Evolutionary conservation across 768 basidiomycete genomes (phyloP), one percentile per base, ranked within the genome.

Genomic region (Lactifluus echinatus): DNA sequence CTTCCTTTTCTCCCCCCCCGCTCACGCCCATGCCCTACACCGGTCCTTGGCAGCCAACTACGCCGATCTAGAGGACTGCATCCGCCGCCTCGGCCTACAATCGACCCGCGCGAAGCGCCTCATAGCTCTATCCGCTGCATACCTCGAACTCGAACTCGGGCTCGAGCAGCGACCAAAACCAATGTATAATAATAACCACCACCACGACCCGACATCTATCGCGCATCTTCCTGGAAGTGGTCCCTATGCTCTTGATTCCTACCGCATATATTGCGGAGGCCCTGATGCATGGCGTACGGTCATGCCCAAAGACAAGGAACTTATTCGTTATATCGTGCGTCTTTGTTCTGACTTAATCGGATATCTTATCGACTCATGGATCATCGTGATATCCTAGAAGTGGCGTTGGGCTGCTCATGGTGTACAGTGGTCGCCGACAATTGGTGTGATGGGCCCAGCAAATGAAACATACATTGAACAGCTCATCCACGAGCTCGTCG

Each of bases 401-500:
- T 89, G 85, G 86, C 81, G 80, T 66, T 88, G 86, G 86, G 85
- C 85, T 1, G 72, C 74, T 33, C 70, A 74, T 31, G 79, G 82
- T 52, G 69, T 72, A 56, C 65, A 75, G 55, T 85, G 83, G 83
- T 70, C 70, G 28, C 74, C 82, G 0, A 70, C 64, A 8, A 50
- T 61, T 23, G 83, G 82, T 0, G 72, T 73, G 4, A 61, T 75
- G 4, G 68, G 74, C 7, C 45, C 51, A 6, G 55, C 62, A 33
- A 57, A 47, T 24, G 57, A 53, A 37, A 39, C 39, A 1, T 62
- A 63, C 33, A 39, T 57, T 4, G 62, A 63, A 23, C 45, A 48
- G 34, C 56, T 63, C 47, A 61, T 63, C 15, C 42, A 48, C 31
- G 53, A 63, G 23, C 50, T 63, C 23, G 51, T 60, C 29, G 44